Percentiles rank a stretch among this genome's conserved stretches.
Evolutionary conservation across 176 grass and related monocot genomes (phyloP).

Genomic region (Cymbopogon citratus): DNA sequence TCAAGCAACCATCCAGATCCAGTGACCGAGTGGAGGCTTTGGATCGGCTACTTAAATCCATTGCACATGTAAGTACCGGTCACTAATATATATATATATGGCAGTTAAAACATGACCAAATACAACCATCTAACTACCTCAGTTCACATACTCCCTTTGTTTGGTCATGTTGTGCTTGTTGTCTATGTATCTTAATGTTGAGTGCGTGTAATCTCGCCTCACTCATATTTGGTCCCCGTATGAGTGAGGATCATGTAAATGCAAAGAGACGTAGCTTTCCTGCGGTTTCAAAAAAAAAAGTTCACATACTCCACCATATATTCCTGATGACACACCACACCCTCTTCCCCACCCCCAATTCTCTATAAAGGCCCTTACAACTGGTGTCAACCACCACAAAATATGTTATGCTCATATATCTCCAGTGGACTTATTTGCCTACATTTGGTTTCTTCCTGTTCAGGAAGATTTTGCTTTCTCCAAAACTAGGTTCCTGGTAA

Average conservation of each 20-base stretch:
- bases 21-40: neutral
- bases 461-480: too few relatives aligned
- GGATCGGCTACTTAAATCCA: neutral
- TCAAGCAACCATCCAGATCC: neutral
- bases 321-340: too few relatives aligned
- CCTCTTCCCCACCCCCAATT: too few relatives aligned
- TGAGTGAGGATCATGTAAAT: too few relatives aligned
- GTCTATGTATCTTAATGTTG: too few relatives aligned
- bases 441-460: neutral
- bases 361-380: neutral
- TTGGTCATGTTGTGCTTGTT: too few relatives aligned
- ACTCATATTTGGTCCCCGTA: too few relatives aligned
- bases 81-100: neutral
- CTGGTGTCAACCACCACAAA: slow-evolving; percentile 3
- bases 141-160: neutral
- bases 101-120: neutral
- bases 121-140: neutral
- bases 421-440: neutral
- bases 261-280: too few relatives aligned
- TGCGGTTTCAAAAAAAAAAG: too few relatives aligned
- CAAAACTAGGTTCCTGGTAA: too few relatives aligned
- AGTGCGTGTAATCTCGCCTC: too few relatives aligned
- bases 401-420: slow-evolving; percentile 6
- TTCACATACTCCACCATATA: neutral
- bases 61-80: slow-evolving; percentile 3